Conservation (phyloP, 2,329 filamentous ascomycete genomes). For the Clonostachys rosea region DNA sequence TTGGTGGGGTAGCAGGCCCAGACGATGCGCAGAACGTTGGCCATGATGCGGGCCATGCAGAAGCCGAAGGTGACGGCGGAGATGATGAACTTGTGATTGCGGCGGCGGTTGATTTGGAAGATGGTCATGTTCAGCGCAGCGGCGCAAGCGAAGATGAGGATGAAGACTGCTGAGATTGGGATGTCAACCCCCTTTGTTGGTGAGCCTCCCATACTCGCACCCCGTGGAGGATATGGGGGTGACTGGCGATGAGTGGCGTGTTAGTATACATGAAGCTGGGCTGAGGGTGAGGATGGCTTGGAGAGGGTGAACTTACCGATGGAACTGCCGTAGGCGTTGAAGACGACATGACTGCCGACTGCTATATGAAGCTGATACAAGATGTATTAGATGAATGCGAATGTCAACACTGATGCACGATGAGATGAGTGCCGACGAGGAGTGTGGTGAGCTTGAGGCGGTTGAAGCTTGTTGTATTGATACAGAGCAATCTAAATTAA, state of each 20-base stretch:
- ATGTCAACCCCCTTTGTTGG: slow-evolving; percentile 57
- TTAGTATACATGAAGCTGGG: background rate
- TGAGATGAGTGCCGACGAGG: too few species aligned
- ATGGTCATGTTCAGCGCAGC: slow-evolving; percentile 55
- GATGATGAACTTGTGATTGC: slow-evolving; percentile 54
- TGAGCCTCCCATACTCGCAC: slow-evolving; percentile 49
- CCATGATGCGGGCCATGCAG: slow-evolving; percentile 47
- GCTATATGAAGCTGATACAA: too few species aligned
- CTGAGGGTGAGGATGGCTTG: background rate
- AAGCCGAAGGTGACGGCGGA: slow-evolving; percentile 55
- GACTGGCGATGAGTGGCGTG: slow-evolving; percentile 11
- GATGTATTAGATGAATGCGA: too few species aligned
- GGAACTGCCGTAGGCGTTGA: background rate
- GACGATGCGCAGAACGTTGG: slow-evolving; percentile 46
- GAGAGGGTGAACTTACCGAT: background rate
- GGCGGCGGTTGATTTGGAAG: slow-evolving; percentile 41
- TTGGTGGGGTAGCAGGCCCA: slow-evolving; percentile 40
- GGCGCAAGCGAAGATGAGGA: slow-evolving; percentile 50
- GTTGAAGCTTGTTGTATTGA: too few species aligned
- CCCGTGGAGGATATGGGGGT: slow-evolving; percentile 30
- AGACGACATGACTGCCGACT: too few species aligned
- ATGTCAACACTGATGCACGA: too few species aligned
- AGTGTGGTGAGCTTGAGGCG: too few species aligned
- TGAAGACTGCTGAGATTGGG: slow-evolving; percentile 59
- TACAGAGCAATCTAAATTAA: too few species aligned